A percentile compares a stretch with the other conserved stretches of the same genome.
These are phyloP conservation scores for Boletus patriciae DNA, from an alignment of 768 basidiomycete genomes.

Conservation along the genomic window DNA sequence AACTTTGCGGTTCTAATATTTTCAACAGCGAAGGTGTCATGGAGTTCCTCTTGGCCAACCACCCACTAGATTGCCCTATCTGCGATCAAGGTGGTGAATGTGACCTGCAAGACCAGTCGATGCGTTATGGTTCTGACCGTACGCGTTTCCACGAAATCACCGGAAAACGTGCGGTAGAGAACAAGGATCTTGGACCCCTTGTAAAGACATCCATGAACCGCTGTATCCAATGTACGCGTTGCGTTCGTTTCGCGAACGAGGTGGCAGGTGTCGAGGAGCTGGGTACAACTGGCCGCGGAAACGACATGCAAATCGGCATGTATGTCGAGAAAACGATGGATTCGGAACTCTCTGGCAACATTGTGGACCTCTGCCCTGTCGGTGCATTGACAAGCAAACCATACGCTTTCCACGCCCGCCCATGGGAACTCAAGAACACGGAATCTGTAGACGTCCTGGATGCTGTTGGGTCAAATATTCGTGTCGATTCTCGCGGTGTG, in stretches of 20 bases:
- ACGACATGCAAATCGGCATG: conserved; percentile 98
- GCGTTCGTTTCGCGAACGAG: conserved; percentile 98
- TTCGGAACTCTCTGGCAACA: conserved; percentile 95
- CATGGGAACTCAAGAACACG: conserved; percentile 98
- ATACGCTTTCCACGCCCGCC: conserved; percentile 94
- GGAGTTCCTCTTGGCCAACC: conserved; percentile 97
- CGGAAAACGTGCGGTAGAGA: conserved; percentile 96
- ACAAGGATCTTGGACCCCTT: conserved; percentile 96
- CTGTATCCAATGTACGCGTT: conserved; percentile 99
- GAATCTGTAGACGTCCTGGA: conserved; percentile 96
- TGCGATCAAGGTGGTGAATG: conserved; percentile 99
- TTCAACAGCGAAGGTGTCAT: conserved; percentile 89
- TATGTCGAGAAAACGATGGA: conserved; percentile 98
- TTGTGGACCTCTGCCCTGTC: conserved; percentile 96
- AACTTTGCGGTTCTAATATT: conserved; percentile 9
- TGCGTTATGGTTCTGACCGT: conserved; percentile 98
- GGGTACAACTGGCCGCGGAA: conserved; percentile 95
- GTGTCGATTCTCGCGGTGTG: conserved; percentile 91
- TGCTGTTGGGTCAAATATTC: conserved; percentile 94
- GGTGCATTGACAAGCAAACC: conserved; percentile 98
- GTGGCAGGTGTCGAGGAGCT: conserved; percentile 98
- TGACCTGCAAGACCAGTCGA: conserved; percentile 97
- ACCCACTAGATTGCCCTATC: conserved; percentile 97
- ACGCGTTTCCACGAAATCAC: conserved; percentile 98
- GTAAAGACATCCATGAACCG: conserved; percentile 99